Evolutionary conservation across 2,329 filamentous ascomycete genomes (phyloP).

Genomic region (Penicillium sp.): DNA sequence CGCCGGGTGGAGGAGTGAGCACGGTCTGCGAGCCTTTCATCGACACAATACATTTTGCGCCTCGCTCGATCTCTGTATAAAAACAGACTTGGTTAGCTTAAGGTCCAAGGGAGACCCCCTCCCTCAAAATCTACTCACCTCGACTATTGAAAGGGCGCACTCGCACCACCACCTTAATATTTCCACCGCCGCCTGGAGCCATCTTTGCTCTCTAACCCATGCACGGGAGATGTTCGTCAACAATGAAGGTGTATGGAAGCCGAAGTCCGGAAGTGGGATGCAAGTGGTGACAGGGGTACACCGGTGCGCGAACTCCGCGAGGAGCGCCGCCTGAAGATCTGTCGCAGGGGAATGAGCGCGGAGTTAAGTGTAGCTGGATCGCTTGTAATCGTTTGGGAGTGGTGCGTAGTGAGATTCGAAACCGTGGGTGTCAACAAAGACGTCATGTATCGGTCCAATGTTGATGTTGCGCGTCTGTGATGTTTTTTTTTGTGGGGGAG

Average conservation of each 20-base stretch:
- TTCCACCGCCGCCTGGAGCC: conserved; percentile 76
- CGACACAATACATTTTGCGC: conserved; percentile 93
- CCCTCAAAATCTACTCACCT: conserved; percentile 56
- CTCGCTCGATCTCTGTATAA: conserved; percentile 74
- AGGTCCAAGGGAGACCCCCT: neutral
- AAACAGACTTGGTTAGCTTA: conserved; percentile 9
- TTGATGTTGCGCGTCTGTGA: conserved; percentile 18
- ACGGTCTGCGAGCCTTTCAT: conserved; percentile 94
- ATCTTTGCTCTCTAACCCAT: conserved; percentile 50
- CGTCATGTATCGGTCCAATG: conserved; percentile 33
- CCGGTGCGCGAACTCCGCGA: conserved; percentile 34
- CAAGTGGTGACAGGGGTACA: conserved; percentile 23
- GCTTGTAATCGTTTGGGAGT: conserved; percentile 7
- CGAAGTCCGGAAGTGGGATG: conserved; percentile 15
- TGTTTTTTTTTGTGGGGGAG: conserved; percentile 17
- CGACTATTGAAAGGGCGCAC: conserved; percentile 91
- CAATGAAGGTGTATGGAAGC: conserved; percentile 13
- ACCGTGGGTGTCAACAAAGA: conserved; percentile 35
- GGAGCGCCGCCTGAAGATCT: conserved; percentile 29
- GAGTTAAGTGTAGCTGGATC: neutral
- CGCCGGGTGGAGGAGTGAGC: conserved; percentile 68
- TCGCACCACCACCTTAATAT: conserved; percentile 99
- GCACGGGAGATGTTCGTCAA: conserved; percentile 24
- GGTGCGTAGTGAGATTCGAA: conserved; percentile 16
- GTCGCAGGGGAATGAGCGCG: conserved; percentile 12